phyloP scores from a whole-genome alignment of 2,329 filamentous ascomycete genomes.

The Periconia sp. region DNA sequence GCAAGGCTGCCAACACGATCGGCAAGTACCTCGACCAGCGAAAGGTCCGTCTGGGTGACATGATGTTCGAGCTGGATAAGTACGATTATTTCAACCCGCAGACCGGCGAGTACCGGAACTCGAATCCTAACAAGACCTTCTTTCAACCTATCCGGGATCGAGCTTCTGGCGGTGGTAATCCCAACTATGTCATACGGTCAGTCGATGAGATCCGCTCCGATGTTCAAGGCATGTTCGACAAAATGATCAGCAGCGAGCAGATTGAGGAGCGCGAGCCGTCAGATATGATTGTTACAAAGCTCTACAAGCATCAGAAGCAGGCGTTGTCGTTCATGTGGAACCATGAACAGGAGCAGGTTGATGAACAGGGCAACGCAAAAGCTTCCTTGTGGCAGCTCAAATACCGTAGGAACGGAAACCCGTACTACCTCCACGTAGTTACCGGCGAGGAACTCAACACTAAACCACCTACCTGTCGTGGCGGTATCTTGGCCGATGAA shows the following conservation, averaged over 20 bases:
- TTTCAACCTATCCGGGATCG: neutral
- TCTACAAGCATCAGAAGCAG: conserved; percentile 88
- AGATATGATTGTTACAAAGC: conserved; percentile 61
- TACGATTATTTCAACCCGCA: conserved; percentile 79
- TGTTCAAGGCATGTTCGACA: conserved; percentile 85
- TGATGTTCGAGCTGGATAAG: conserved; percentile 64
- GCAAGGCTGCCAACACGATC: conserved; percentile 64
- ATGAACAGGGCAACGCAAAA: conserved; percentile 63
- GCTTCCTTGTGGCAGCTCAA: conserved; percentile 78
- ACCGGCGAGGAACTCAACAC: conserved; percentile 57
- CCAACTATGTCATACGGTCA: conserved; percentile 57
- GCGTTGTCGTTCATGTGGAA: conserved; percentile 82
- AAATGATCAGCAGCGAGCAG: conserved; percentile 72
- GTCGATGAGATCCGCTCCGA: conserved; percentile 85
- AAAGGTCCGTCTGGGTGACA: conserved; percentile 65
- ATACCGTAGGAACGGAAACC: conserved; percentile 58
- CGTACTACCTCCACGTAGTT: conserved; percentile 75
- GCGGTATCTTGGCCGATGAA: conserved; percentile 54
- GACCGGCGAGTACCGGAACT: conserved; percentile 10
- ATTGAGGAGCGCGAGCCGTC: conserved; percentile 73
- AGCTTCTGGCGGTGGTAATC: conserved; percentile 3
- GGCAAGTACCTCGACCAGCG: conserved; percentile 68
- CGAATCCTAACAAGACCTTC: too few species aligned
- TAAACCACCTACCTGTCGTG: conserved; percentile 41
- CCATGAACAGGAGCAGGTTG: conserved; percentile 69